These are phyloP conservation scores for Verticillium klebahnii DNA, from an alignment of 2,329 filamentous ascomycete genomes.

Conservation along the genomic window DNA sequence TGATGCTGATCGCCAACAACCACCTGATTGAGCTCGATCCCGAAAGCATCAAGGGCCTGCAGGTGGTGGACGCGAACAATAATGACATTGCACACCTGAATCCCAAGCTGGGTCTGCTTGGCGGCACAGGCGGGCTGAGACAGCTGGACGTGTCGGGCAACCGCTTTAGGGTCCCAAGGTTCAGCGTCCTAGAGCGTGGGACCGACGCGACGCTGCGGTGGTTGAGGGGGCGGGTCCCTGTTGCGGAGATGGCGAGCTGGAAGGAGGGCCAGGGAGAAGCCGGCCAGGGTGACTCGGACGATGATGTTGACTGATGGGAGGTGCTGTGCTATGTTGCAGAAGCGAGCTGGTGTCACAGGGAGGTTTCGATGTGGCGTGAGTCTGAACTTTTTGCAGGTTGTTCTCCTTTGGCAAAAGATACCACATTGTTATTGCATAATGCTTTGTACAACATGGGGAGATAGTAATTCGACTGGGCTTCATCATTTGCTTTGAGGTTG, in stretches of 20 bases:
- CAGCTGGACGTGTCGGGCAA: constrained; percentile 78
- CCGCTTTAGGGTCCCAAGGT: constrained; percentile 80
- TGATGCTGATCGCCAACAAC: constrained; percentile 76
- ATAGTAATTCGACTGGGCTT: neutral
- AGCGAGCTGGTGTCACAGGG: neutral
- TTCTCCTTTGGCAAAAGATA: neutral
- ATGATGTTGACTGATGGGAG: neutral
- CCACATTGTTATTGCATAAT: neutral
- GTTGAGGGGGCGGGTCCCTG: constrained; percentile 71
- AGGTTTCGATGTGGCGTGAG: neutral
- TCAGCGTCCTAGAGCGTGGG: constrained; percentile 78
- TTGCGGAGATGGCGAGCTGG: constrained; percentile 55
- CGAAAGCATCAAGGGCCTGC: constrained; percentile 68
- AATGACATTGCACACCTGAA: constrained; percentile 84
- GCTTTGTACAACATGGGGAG: neutral
- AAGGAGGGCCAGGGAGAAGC: constrained; percentile 37
- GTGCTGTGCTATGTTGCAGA: neutral
- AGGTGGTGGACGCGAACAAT: constrained; percentile 72
- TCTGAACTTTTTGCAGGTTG: neutral
- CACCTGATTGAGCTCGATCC: constrained; percentile 68
- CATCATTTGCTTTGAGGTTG: neutral
- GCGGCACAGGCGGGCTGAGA: constrained; percentile 55
- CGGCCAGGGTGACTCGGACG: constrained; percentile 18
- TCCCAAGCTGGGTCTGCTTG: constrained; percentile 73
- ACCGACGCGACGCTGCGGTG: constrained; percentile 81